Evolutionary conservation across 208 protist genomes (phyloP).

Genomic region (Angomonas deanei): DNA sequence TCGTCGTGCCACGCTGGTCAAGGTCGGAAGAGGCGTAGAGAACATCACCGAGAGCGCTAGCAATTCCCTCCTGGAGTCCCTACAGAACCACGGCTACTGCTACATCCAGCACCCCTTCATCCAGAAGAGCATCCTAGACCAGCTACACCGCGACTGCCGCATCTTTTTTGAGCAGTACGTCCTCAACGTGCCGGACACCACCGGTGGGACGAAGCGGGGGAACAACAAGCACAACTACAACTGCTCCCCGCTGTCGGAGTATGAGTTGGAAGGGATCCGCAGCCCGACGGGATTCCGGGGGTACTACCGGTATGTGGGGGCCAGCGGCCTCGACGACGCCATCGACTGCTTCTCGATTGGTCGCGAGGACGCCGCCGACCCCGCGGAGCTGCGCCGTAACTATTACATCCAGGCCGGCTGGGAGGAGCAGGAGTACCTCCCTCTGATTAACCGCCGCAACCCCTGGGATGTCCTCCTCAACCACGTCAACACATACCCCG

Average conservation of each 20-base stretch:
- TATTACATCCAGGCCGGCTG: conserved; percentile 73
- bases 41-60: conserved; percentile 79
- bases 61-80: conserved; percentile 78
- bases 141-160: conserved; percentile 80
- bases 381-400: conserved; percentile 46
- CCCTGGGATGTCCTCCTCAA: conserved; percentile 77
- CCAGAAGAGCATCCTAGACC: conserved; percentile 74
- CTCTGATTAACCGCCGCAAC: conserved; percentile 66
- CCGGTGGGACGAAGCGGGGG: not conserved
- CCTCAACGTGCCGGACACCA: conserved; percentile 26
- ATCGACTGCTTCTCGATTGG: conserved; percentile 88
- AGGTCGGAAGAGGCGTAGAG: conserved; percentile 62
- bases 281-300: conserved; percentile 65
- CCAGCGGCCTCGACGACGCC: conserved; percentile 73
- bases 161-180: conserved; percentile 86
- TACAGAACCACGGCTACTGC: conserved; percentile 84
- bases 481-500: conserved; percentile 30
- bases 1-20: conserved; percentile 63
- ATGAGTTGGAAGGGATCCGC: conserved; percentile 74
- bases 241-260: conserved; percentile 54
- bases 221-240: conserved; percentile 53
- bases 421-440: conserved; percentile 60
- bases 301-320: conserved; percentile 84
- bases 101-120: conserved; percentile 88
- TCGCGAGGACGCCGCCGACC: conserved; percentile 63